These are phyloP conservation scores for Penicillium nucicola DNA, from an alignment of 495 filamentous ascomycete species.

Conservation along the genomic window DNA sequence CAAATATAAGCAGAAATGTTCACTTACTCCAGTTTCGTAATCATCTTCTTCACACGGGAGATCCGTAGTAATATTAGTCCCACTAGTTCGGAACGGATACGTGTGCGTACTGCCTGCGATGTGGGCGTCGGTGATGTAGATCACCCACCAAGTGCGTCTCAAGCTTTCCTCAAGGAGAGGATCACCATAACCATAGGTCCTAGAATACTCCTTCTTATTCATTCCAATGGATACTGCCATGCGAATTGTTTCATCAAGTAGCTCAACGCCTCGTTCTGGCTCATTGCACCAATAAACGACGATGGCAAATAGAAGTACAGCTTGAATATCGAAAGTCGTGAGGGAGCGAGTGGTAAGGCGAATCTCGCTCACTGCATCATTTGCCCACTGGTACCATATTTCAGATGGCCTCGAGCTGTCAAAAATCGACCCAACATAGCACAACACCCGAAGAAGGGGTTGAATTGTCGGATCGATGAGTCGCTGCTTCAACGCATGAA, in stretches of 20 bases:
- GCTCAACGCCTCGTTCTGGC: constrained; percentile 3
- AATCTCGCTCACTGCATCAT: neutral
- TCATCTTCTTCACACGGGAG: constrained; percentile 17
- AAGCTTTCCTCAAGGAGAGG: constrained; percentile 24
- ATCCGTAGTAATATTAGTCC: constrained; percentile 9
- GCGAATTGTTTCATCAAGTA: constrained; percentile 17
- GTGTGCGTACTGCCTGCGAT: constrained; percentile 22
- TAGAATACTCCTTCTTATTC: constrained; percentile 17
- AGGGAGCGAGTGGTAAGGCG: neutral
- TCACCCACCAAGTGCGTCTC: constrained; percentile 30
- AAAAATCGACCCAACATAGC: constrained; percentile 16
- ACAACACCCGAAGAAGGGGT: constrained; percentile 8
- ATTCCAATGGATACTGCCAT: constrained; percentile 19
- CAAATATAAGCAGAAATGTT: neutral
- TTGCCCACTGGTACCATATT: neutral
- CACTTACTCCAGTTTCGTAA: constrained; percentile 13
- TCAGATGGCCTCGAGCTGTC: constrained; percentile 1
- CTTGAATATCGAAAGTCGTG: constrained; percentile 21
- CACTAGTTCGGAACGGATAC: constrained; percentile 17
- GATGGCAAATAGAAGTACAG: constrained; percentile 19
- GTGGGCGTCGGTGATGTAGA: constrained; percentile 26
- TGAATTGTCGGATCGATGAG: constrained; percentile 3
- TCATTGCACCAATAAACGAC: constrained; percentile 24
- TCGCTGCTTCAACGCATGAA: constrained; percentile 3
- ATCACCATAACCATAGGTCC: constrained; percentile 1